A percentile compares a stretch with the other conserved stretches of the same genome.
Conservation (phyloP, 441 rosid species). For the Manihot esculenta region DNA sequence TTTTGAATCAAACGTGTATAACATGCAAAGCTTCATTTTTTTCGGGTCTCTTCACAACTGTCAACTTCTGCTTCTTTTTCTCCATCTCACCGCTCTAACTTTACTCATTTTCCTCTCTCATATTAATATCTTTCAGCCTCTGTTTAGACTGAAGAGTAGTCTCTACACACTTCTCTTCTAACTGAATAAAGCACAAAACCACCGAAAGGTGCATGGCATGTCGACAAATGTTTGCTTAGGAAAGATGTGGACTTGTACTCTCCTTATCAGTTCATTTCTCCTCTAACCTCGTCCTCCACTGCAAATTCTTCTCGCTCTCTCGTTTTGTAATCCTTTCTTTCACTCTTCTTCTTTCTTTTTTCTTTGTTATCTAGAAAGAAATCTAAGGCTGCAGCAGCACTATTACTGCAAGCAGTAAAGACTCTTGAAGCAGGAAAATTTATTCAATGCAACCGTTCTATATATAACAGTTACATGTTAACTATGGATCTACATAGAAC, state of each 20-base stretch:
- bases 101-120: background rate
- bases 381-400: too few relatives aligned
- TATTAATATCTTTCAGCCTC: slow-evolving; percentile 18
- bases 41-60: slow-evolving; percentile 35
- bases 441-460: too few relatives aligned
- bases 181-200: slow-evolving; percentile 16
- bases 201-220: slow-evolving; percentile 3
- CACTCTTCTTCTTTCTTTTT: too few relatives aligned
- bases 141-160: background rate
- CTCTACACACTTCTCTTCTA: background rate
- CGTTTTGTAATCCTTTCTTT: background rate
- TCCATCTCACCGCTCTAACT: slow-evolving; percentile 20
- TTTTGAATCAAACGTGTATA: slow-evolving; percentile 40
- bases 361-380: background rate
- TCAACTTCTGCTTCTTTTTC: slow-evolving; percentile 36
- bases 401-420: too few relatives aligned
- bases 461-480: too few relatives aligned
- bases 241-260: too few relatives aligned
- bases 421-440: too few relatives aligned
- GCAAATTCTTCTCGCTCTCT: background rate
- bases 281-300: slow-evolving; percentile 26
- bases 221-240: slow-evolving; percentile 17
- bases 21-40: slow-evolving; percentile 45
- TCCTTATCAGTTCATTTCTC: background rate
- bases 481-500: too few relatives aligned